Evolutionary conservation across 306 rosid genomes (phyloP).

Genomic region (Benincasa hispida): DNA sequence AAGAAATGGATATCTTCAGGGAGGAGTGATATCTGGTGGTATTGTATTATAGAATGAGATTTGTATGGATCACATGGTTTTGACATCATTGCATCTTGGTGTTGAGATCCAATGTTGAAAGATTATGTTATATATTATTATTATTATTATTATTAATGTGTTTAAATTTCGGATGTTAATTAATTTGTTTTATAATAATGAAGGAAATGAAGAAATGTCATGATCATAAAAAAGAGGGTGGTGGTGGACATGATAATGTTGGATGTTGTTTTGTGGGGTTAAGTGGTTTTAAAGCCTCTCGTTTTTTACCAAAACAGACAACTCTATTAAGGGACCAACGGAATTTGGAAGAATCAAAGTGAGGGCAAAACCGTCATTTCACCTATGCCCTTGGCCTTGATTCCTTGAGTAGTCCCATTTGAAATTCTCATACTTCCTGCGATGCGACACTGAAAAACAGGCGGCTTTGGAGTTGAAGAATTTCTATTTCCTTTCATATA

Average conservation of each 20-base stretch:
- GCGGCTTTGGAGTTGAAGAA: background rate
- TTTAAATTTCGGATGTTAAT: background rate
- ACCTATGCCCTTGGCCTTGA: background rate
- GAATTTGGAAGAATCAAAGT: background rate
- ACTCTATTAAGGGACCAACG: background rate
- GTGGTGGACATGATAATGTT: conserved; percentile 7
- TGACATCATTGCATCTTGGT: conserved; percentile 1
- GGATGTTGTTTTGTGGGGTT: conserved; percentile 2
- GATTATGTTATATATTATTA: background rate
- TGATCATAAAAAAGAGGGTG: background rate
- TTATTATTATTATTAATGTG: background rate
- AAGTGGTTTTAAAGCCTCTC: background rate
- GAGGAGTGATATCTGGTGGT: background rate
- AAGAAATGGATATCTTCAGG: no score
- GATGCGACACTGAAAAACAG: background rate
- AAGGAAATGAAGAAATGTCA: background rate
- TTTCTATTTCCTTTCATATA: background rate
- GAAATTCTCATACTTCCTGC: background rate
- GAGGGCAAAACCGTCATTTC: background rate
- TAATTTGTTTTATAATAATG: background rate
- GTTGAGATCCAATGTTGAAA: background rate
- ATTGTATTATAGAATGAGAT: background rate
- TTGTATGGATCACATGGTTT: background rate
- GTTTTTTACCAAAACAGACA: background rate
- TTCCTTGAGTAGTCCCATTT: background rate